Evolutionary conservation across 1,284 basidiomycete genomes (phyloP).

Genomic region (Puccinia hordei): DNA sequence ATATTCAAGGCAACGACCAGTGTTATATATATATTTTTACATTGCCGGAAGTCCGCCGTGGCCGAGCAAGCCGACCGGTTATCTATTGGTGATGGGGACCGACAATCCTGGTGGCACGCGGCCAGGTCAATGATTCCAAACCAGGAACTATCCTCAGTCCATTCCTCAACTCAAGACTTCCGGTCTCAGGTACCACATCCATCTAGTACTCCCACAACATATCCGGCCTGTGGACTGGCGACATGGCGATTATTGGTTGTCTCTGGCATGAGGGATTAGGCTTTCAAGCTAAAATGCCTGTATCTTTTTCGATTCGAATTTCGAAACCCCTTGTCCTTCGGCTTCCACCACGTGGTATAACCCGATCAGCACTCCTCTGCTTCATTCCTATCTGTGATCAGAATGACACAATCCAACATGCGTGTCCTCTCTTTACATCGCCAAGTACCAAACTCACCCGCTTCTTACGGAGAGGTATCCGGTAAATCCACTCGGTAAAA

Average conservation of each 20-base stretch:
- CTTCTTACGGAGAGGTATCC: neutral
- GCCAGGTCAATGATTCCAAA: neutral
- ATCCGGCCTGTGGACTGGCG: constrained; percentile 1
- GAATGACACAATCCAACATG: neutral
- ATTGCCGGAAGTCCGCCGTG: neutral
- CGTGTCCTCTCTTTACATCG: neutral
- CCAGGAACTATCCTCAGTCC: neutral
- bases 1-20: neutral
- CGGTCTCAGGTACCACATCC: constrained; percentile 12
- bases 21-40: too few relatives aligned
- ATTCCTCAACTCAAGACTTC: neutral
- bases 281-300: neutral
- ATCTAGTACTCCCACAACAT: neutral
- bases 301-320: constrained; percentile 1
- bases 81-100: neutral
- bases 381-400: constrained; percentile 14
- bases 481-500: neutral
- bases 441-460: neutral
- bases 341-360: constrained; percentile 15
- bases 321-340: constrained; percentile 1
- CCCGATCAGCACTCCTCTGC: constrained; percentile 21
- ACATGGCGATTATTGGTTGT: neutral
- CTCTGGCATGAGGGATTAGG: constrained; percentile 7
- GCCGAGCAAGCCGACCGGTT: neutral
- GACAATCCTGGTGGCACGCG: neutral